Conservation (phyloP, 2,329 filamentous ascomycete genomes). For the Alternaria gansuensis region DNA sequence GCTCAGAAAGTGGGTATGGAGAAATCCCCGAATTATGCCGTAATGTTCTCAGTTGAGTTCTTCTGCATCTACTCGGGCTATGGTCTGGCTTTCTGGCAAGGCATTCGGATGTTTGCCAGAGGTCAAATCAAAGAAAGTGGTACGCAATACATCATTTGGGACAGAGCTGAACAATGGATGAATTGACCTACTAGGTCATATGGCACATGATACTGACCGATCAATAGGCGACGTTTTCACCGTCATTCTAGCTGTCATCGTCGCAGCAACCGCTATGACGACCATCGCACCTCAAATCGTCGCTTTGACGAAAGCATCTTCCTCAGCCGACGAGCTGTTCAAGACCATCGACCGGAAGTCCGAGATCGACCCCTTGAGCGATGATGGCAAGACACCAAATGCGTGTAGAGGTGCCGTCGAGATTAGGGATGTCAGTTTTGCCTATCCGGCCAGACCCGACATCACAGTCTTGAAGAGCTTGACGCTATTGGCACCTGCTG, state of each 20-base stretch:
- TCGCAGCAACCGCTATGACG: slow-evolving; percentile 72
- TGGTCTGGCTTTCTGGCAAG: slow-evolving; percentile 61
- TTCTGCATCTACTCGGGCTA: slow-evolving; percentile 56
- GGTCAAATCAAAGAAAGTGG: slow-evolving; percentile 60
- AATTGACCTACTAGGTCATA: neutral
- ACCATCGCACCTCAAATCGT: slow-evolving; percentile 91
- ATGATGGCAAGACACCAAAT: slow-evolving; percentile 33
- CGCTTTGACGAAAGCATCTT: slow-evolving; percentile 59
- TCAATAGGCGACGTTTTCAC: slow-evolving; percentile 30
- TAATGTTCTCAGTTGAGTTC: slow-evolving; percentile 56
- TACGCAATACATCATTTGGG: slow-evolving; percentile 29
- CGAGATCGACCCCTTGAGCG: slow-evolving; percentile 69
- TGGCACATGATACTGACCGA: neutral
- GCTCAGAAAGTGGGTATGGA: slow-evolving; percentile 58
- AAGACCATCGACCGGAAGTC: slow-evolving; percentile 79
- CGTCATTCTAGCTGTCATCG: slow-evolving; percentile 49
- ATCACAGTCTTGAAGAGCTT: slow-evolving; percentile 87
- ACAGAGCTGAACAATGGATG: neutral
- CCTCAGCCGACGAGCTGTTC: slow-evolving; percentile 48
- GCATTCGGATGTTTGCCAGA: slow-evolving; percentile 64
- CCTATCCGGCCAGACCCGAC: slow-evolving; percentile 92
- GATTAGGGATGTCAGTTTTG: slow-evolving; percentile 82
- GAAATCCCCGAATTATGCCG: slow-evolving; percentile 56
- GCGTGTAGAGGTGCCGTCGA: slow-evolving; percentile 66
- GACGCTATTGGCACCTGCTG: slow-evolving; percentile 79